These are phyloP conservation scores for Triticum urartu DNA, from an alignment of 176 grass and related monocot species.

Conservation along the genomic window DNA sequence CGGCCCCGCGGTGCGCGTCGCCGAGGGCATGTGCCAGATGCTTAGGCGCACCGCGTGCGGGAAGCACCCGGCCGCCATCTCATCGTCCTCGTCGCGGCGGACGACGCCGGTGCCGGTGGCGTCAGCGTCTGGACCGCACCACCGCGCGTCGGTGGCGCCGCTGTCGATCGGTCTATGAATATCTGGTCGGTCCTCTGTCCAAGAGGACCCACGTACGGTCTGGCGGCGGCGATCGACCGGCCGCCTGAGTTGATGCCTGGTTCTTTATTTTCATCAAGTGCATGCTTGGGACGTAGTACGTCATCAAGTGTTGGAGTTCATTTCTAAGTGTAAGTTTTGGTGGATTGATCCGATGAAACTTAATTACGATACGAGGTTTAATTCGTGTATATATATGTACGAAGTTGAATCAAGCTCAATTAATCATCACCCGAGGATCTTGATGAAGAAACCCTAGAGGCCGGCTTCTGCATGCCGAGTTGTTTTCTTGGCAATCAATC, in stretches of 20 bases:
- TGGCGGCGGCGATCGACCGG: too few species aligned
- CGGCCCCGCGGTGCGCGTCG: constrained; percentile 60
- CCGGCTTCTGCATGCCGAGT: not conserved
- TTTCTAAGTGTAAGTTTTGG: not conserved
- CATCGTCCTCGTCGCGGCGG: constrained; percentile 18
- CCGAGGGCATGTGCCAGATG: constrained; percentile 84
- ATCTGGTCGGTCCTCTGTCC: not conserved
- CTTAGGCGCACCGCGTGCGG: constrained; percentile 48
- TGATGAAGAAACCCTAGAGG: not conserved
- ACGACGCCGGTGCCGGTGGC: not conserved
- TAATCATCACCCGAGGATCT: not conserved
- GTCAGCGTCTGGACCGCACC: not conserved
- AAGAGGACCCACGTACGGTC: too few species aligned
- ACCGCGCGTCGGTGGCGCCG: not conserved
- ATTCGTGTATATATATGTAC: not conserved
- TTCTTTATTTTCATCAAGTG: not conserved
- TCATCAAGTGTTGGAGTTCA: not conserved
- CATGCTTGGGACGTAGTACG: not conserved
- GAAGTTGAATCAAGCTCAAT: too few species aligned
- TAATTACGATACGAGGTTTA: not conserved
- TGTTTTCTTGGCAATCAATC: too few species aligned
- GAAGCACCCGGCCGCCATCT: not conserved
- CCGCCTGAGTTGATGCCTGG: not conserved
- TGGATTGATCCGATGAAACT: not conserved
- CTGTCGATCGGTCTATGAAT: not conserved